Evolutionary conservation across 2,329 filamentous ascomycete genomes (phyloP), one percentile per base, ranked within the genome.

Genomic region (Mariannaea sp.): DNA sequence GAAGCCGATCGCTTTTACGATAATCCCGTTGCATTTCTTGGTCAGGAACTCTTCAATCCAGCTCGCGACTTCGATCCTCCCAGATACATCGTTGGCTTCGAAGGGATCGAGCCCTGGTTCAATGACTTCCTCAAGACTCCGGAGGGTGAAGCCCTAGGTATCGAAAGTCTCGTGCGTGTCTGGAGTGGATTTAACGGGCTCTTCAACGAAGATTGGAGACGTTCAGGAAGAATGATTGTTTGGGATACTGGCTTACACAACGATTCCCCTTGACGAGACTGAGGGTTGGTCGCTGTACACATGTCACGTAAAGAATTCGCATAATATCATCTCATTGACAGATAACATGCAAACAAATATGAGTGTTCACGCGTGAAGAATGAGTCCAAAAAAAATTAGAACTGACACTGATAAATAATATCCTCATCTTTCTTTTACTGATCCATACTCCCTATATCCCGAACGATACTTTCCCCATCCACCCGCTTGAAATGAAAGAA

Each of bases 1-100:
- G 93, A 99, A 76, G 92, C 92, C 7, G 92, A 96, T 69, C 80
- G 87, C 38, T 99, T 99, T 76, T 97, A 96, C 73, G 81, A 88
- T 56, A 83, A 87, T 17, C 70, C 73, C 9, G 5, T 69, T 59
- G 26, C 60, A 0, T 93, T 90, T 65, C 67, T 92, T 24, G 60
- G 72, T 52, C 60, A 70, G 38, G 73, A 83, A 75, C 66, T 90
- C 19, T 84, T 78, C 39, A 55, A 48, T 3, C 49, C 63, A 0
- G 55, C 52, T 19, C 59, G 56, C 5, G 43, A 42, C 7, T 57
- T 57, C 17, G 29, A 57, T 27, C 61, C 80, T 45, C 83, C 84
- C 19, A 73, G 81, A 12, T 87, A 81, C 62, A 78, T 87, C 13
- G 76, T 84, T 7, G 84, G 82, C 0, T 87, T 86, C 55, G 79